Evolutionary conservation across 2,329 filamentous ascomycete genomes (phyloP), one percentile per base, ranked within the genome.

Genomic region (Fusarium sp.): DNA sequence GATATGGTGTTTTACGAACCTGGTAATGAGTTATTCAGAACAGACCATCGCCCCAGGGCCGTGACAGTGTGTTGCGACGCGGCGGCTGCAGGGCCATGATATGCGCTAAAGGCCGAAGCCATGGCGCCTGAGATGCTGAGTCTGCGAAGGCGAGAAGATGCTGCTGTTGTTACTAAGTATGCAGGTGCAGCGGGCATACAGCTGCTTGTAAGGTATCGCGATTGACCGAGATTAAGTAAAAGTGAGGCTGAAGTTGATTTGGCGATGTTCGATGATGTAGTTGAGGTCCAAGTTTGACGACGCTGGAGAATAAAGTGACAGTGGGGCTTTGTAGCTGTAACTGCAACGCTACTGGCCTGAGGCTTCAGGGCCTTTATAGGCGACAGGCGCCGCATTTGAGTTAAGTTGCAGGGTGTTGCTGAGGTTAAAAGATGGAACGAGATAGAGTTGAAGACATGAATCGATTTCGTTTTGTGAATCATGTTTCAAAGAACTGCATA

Each of bases 21-120:
- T 75, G 94, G 93, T 37, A 96, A 85, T 67, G 91, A 87, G 78
- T 89, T 91, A 77, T 90, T 90, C 67, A 91, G 84, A 74, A 94
- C 90, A 42, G 93, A 97, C 95, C 95, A 98, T 73, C 95, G 87
- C 80, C 91, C 91, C 69, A 97, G 83, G 44, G 91, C 89, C 18
- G 93, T 97, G 65, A 92, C 81, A 3, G 93, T 97, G 67, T 78
- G 77, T 42, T 77, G 73, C 45, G 78, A 77, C 67, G 67, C 67
- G 46, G 74, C 73, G 71, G 78, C 73, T 60, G 80, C 72, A 59
- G 69, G 54, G 76, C 79, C 78, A 76, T 81, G 77, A 75, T 80
- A 78, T 73, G 77, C 76, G 78, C 78, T 79, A 71, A 78, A 82
- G 55, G 81, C 80, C 73, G 81, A 81, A 45, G 80, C 79, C 81